Conservation (phyloP, 2,329 filamentous ascomycete genomes). For the Penicillium sp. region DNA sequence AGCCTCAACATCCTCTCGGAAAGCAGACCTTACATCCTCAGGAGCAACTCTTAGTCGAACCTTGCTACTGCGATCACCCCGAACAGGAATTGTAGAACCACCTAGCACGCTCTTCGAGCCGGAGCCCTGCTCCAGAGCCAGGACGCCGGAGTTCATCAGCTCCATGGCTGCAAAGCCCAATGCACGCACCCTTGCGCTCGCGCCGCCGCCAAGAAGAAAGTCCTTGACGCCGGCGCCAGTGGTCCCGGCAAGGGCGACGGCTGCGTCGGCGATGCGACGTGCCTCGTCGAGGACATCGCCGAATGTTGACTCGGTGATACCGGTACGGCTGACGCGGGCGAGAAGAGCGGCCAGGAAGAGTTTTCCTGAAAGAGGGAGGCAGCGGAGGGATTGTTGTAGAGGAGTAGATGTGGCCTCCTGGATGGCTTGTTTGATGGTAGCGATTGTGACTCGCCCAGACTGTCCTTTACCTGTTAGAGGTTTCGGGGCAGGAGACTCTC, state of each 20-base stretch:
- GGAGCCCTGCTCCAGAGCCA: conserved; percentile 67
- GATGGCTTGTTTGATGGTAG: conserved; percentile 90
- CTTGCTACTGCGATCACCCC: conserved; percentile 82
- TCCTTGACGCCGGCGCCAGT: conserved; percentile 59
- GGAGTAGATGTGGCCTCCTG: conserved; percentile 92
- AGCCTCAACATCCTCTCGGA: conserved; percentile 84
- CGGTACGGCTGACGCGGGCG: conserved; percentile 74
- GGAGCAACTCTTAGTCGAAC: conserved; percentile 82
- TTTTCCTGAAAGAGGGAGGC: conserved; percentile 77
- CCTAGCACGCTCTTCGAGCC: conserved; percentile 29
- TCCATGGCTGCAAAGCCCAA: conserved; percentile 75
- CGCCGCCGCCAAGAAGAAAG: conserved; percentile 53
- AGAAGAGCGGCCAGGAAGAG: conserved; percentile 81
- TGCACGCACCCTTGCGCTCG: conserved; percentile 52
- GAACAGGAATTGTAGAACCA: conserved; percentile 52
- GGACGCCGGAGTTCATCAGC: conserved; percentile 80
- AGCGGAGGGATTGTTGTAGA: conserved; percentile 81
- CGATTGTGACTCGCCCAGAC: conserved; percentile 72
- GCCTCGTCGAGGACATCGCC: conserved; percentile 89
- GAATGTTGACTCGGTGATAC: conserved; percentile 80
- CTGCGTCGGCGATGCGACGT: conserved; percentile 58
- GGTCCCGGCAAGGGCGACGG: conserved; percentile 48
- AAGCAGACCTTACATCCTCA: conserved; percentile 84
- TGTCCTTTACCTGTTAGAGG: conserved; percentile 28
- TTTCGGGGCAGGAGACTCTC: conserved; percentile 17